A percentile compares a stretch with the other conserved stretches of the same genome.
Evolutionary conservation across 306 rosid genomes (phyloP).

Genomic region (Arachis stenosperma): DNA sequence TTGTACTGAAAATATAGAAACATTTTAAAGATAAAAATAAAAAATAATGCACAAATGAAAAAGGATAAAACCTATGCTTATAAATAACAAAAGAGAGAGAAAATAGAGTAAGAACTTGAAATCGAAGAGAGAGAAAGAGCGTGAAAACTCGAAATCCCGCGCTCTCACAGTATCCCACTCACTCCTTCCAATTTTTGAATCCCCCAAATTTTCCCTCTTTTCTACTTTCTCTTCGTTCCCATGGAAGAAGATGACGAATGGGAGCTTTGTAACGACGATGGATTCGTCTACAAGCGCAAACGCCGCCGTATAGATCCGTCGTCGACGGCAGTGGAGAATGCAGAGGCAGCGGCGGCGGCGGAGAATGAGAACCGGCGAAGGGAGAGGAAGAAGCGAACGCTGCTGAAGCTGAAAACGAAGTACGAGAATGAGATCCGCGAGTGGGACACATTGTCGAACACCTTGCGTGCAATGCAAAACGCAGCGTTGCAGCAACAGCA

Average conservation of each 20-base stretch:
- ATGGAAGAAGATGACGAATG: constrained; percentile 55
- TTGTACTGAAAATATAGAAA: no score
- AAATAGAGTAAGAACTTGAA: not conserved
- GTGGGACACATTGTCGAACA: constrained; percentile 66
- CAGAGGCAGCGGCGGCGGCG: not conserved
- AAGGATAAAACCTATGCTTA: not conserved
- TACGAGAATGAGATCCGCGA: constrained; percentile 61
- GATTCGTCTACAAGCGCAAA: constrained; percentile 78
- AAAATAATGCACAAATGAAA: not conserved
- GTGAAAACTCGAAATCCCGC: constrained; percentile 33
- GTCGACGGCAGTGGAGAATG: not conserved
- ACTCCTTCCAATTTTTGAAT: constrained; percentile 25
- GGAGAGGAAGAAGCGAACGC: constrained; percentile 59
- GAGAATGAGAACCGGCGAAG: constrained; percentile 43
- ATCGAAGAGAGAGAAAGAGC: not conserved
- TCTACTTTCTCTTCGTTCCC: not conserved
- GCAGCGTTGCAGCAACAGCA: constrained; percentile 40
- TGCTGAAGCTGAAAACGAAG: constrained; percentile 56
- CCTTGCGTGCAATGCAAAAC: constrained; percentile 57
- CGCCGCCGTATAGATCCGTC: constrained; percentile 49
- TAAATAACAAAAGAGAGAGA: not conserved
- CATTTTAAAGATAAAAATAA: no score
- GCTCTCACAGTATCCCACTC: not conserved
- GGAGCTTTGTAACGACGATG: constrained; percentile 79
- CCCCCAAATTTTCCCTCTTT: not conserved